Conservation (phyloP, 2,329 filamentous ascomycete genomes). For the Monilinia fructicola region DNA sequence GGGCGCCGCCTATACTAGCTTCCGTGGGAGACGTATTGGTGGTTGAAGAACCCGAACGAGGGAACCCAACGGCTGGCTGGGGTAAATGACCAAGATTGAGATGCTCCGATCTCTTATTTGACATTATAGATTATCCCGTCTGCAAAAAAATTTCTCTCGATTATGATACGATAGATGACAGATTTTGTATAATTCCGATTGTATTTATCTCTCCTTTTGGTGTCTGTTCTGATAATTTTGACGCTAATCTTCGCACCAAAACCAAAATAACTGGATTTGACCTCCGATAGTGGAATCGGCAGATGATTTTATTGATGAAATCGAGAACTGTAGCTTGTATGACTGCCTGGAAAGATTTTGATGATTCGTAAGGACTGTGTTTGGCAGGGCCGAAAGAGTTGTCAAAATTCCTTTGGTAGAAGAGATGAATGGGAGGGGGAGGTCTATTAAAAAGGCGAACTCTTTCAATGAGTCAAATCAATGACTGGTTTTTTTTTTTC, state of each 20-base stretch:
- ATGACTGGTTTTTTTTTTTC: slow-evolving; percentile 26
- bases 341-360: background rate
- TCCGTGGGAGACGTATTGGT: slow-evolving; percentile 80
- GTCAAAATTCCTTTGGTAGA: slow-evolving; percentile 21
- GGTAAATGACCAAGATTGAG: slow-evolving; percentile 78
- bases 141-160: slow-evolving; percentile 34
- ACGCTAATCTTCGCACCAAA: slow-evolving; percentile 11
- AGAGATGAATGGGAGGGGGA: slow-evolving; percentile 21
- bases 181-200: slow-evolving; percentile 33
- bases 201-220: slow-evolving; percentile 27
- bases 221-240: slow-evolving; percentile 24
- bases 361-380: slow-evolving; percentile 29
- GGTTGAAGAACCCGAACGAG: slow-evolving; percentile 70
- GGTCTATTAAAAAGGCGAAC: slow-evolving; percentile 34
- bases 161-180: slow-evolving; percentile 37
- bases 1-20: slow-evolving; percentile 57
- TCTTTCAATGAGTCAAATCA: slow-evolving; percentile 31
- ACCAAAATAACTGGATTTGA: slow-evolving; percentile 3
- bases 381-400: slow-evolving; percentile 21
- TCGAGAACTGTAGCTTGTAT: slow-evolving; percentile 18
- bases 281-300: background rate
- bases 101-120: slow-evolving; percentile 81
- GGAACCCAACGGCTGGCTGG: slow-evolving; percentile 43
- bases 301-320: background rate
- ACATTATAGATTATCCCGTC: slow-evolving; percentile 78